Conservation (phyloP, 805 yeast genomes). For the Candida parachauliodes region DNA sequence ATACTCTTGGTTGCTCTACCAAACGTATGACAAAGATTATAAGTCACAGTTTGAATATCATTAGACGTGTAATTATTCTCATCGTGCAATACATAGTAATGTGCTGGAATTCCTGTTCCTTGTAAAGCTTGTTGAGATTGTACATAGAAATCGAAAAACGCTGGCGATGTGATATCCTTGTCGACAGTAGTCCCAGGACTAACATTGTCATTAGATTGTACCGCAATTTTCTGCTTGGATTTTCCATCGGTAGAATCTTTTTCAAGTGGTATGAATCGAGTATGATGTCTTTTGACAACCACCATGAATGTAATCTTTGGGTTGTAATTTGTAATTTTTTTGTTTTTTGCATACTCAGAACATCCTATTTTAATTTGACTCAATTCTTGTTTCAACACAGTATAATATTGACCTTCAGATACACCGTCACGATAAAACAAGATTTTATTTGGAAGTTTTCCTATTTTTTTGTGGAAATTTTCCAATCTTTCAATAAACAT, state of each 20-base stretch:
- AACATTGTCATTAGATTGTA: constrained; percentile 9
- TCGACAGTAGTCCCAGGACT: constrained; percentile 10
- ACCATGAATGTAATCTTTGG: constrained; percentile 10
- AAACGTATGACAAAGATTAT: constrained; percentile 11
- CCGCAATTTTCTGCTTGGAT: constrained; percentile 7
- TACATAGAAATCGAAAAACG: constrained; percentile 10
- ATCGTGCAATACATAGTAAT: constrained; percentile 11
- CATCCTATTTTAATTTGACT: constrained; percentile 9
- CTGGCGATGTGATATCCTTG: constrained; percentile 7
- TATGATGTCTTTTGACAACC: constrained; percentile 11
- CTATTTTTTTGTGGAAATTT: constrained; percentile 8
- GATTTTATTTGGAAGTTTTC: constrained; percentile 6
- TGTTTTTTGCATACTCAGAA: constrained; percentile 7
- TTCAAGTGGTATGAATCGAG: constrained; percentile 10
- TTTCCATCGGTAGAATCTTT: constrained; percentile 6
- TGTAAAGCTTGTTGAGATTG: constrained; percentile 12
- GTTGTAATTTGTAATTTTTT: constrained; percentile 3
- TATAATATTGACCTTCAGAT: constrained; percentile 11
- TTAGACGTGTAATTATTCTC: constrained; percentile 8
- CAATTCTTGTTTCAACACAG: constrained; percentile 10
- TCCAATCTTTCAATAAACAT: constrained; percentile 10
- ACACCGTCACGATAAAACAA: constrained; percentile 11
- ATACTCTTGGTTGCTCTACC: constrained; percentile 11
- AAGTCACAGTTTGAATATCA: constrained; percentile 10
- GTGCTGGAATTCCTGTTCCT: constrained; percentile 12